phyloP scores from a whole-genome alignment of 2,329 filamentous ascomycete species.

The Mycocentrospora acerina region DNA sequence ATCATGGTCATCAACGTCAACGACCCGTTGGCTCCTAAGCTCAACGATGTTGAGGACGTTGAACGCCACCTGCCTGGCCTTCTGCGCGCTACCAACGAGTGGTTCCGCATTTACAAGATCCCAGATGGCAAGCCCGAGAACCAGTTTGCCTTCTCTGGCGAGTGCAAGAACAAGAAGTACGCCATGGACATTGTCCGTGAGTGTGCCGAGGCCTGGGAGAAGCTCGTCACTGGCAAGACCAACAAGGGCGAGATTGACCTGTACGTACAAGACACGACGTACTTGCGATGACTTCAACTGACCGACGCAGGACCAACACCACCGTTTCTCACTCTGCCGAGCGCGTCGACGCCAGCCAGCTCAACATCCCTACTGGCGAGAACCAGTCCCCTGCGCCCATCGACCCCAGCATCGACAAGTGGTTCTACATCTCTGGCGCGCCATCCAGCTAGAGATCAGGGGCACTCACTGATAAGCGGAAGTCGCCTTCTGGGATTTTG shows the following conservation, averaged over 20 bases:
- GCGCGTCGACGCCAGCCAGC: constrained; percentile 67
- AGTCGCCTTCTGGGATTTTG: not conserved
- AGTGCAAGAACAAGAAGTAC: constrained; percentile 99
- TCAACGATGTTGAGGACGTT: constrained; percentile 98
- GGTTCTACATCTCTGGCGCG: constrained; percentile 99
- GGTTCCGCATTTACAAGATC: constrained; percentile 99
- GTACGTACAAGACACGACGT: constrained; percentile 61
- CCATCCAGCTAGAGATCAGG: constrained; percentile 53
- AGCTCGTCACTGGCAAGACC: constrained; percentile 88
- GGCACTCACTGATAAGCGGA: not conserved
- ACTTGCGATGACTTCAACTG: constrained; percentile 10
- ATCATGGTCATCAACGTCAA: constrained; percentile 99
- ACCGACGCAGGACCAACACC: constrained; percentile 70
- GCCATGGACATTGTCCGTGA: constrained; percentile 94
- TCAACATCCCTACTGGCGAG: constrained; percentile 78
- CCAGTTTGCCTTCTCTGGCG: constrained; percentile 99
- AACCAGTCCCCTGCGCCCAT: constrained; percentile 84
- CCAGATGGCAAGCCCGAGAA: constrained; percentile 99
- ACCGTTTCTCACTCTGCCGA: constrained; percentile 72
- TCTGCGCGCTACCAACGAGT: constrained; percentile 97
- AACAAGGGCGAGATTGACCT: constrained; percentile 74
- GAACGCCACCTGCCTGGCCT: constrained; percentile 97
- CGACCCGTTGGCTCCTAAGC: constrained; percentile 92
- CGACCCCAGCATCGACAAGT: constrained; percentile 97
- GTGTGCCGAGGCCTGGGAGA: constrained; percentile 96